Percentiles rank a stretch among this genome's conserved stretches.
Evolutionary conservation across 139 green algal genomes (phyloP).

Genomic region (Pleodorina starrii): DNA sequence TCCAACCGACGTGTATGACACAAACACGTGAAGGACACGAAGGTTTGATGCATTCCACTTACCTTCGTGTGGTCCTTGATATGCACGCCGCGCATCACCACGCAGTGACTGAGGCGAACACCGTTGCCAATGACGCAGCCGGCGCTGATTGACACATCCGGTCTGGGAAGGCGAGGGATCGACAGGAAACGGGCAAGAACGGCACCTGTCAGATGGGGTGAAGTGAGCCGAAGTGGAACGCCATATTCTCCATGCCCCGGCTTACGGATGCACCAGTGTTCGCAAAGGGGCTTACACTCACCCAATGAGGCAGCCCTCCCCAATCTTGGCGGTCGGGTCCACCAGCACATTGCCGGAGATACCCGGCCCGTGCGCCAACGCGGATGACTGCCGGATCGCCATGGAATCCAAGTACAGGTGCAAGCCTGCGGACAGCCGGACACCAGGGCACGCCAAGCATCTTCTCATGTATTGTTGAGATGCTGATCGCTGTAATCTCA

Average conservation of each 20-base stretch:
- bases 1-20: neutral
- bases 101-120: constrained; percentile 91
- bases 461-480: too few relatives aligned
- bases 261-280: too few relatives aligned
- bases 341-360: constrained; percentile 88
- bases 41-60: too few relatives aligned
- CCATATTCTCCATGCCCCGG: too few relatives aligned
- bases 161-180: constrained; percentile 9
- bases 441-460: too few relatives aligned
- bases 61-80: constrained; percentile 77
- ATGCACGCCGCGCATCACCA: constrained; percentile 88
- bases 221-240: too few relatives aligned
- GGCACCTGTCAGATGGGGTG: too few relatives aligned
- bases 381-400: constrained; percentile 62
- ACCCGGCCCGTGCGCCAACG: constrained; percentile 70
- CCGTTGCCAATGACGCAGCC: constrained; percentile 92
- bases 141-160: constrained; percentile 87
- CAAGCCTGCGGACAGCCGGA: constrained; percentile 72
- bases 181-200: too few relatives aligned
- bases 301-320: constrained; percentile 89
- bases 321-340: constrained; percentile 84
- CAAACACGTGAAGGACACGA: neutral
- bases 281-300: too few relatives aligned
- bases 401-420: constrained; percentile 91
- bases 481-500: too few relatives aligned